Evolutionary conservation across 1,284 basidiomycete species (phyloP).

Genomic region (Austropuccinia psidii): DNA sequence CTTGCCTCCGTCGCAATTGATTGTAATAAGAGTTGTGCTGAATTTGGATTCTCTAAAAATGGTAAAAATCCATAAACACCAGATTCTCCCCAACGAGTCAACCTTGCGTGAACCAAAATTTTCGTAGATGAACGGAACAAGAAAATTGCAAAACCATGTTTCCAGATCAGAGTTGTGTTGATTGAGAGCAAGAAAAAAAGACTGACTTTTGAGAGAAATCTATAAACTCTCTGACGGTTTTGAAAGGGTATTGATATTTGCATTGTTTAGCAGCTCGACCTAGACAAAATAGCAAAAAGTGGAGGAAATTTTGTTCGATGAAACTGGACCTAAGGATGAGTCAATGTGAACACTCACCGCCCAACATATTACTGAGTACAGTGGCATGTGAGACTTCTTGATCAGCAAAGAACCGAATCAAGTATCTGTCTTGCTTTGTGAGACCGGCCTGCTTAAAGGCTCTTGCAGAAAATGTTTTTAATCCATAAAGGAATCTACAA

Average conservation of each 20-base stretch:
- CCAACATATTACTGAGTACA: constrained; percentile 53
- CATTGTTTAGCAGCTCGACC: constrained; percentile 53
- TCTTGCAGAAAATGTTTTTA: constrained; percentile 54
- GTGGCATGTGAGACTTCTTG: constrained; percentile 21
- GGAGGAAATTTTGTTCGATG: background rate
- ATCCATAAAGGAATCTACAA: constrained; percentile 54
- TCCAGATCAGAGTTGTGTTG: background rate
- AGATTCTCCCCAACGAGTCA: constrained; percentile 58
- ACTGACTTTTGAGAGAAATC: constrained; percentile 57
- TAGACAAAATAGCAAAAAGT: constrained; percentile 9
- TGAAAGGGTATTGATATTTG: constrained; percentile 59
- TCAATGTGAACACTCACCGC: constrained; percentile 41
- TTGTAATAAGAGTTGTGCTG: constrained; percentile 57
- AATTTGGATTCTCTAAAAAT: constrained; percentile 57
- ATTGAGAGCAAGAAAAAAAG: background rate
- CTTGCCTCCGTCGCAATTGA: constrained; percentile 60
- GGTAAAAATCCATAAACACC: constrained; percentile 59
- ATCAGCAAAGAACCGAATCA: constrained; percentile 55
- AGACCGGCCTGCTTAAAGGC: constrained; percentile 59
- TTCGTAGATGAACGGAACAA: background rate
- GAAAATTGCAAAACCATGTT: background rate
- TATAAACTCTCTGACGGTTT: constrained; percentile 57
- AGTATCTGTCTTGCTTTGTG: constrained; percentile 54
- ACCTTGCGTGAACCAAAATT: constrained; percentile 40
- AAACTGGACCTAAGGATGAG: background rate